phyloP scores from a whole-genome alignment of 164 flowering plant genomes.

The Tetrastigma voinierianum region DNA sequence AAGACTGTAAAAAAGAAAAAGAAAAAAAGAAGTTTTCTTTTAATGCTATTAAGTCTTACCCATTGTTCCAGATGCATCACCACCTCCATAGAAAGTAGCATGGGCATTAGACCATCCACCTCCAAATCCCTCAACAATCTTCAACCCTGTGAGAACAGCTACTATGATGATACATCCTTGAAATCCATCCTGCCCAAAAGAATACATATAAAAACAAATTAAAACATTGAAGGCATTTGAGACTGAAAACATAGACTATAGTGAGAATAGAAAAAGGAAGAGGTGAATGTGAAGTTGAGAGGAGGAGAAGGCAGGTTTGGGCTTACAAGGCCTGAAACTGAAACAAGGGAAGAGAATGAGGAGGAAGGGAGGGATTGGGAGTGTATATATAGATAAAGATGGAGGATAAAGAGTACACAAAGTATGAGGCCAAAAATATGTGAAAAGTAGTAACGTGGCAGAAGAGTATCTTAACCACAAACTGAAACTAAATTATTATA shows the following conservation, averaged over 20 bases:
- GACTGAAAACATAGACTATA: not conserved
- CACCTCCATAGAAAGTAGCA: conserved; percentile 38
- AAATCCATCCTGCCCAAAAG: conserved; percentile 15
- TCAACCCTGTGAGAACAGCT: conserved; percentile 6
- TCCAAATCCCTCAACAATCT: conserved; percentile 10
- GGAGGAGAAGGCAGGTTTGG: not conserved
- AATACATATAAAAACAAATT: conserved; percentile 1
- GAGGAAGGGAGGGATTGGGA: conserved; percentile 16
- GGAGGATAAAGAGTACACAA: not conserved
- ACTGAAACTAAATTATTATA: conserved; percentile 20
- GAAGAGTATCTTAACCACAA: conserved; percentile 26
- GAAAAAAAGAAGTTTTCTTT: not conserved
- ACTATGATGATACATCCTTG: conserved; percentile 10
- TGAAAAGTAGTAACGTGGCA: too few relatives aligned
- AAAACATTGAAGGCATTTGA: not conserved
- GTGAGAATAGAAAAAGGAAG: conserved; percentile 3
- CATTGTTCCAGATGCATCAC: conserved; percentile 39
- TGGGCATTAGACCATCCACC: conserved; percentile 28
- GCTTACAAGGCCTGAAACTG: not conserved
- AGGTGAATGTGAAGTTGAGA: not conserved
- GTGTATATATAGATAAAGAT: conserved; percentile 26
- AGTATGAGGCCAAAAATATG: not conserved
- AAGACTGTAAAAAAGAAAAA: not conserved
- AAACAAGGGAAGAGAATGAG: conserved; percentile 10
- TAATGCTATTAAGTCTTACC: conserved; percentile 21